Percentiles rank a stretch among this genome's conserved stretches.
Conservation (phyloP, 345 rosid species). For the Rhodomyrtus tomentosa region DNA sequence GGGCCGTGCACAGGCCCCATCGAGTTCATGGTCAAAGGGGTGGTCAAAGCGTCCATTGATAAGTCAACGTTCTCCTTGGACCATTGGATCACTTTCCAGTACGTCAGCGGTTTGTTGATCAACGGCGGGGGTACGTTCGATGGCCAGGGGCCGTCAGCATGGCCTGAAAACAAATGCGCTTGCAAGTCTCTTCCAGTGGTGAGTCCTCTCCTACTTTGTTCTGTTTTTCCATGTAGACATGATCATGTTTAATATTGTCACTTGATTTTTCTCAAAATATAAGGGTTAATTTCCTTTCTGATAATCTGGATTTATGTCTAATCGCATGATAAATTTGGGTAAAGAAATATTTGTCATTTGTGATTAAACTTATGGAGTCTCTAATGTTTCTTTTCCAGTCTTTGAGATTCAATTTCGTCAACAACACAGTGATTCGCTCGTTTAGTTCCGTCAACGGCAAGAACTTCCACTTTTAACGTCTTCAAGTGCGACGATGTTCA, state of each 20-base stretch:
- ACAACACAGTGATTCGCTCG: neutral
- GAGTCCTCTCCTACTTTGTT: neutral
- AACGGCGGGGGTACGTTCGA: slow-evolving; percentile 18
- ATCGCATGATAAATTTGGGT: neutral
- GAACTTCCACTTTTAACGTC: slow-evolving; percentile 3
- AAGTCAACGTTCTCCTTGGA: neutral
- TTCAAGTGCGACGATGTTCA: neutral
- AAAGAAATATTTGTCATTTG: neutral
- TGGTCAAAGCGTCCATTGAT: slow-evolving; percentile 1
- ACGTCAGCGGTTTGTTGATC: slow-evolving; percentile 4
- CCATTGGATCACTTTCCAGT: slow-evolving; percentile 13
- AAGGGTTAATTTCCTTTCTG: neutral
- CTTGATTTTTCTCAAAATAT: too few species aligned
- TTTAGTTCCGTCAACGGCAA: slow-evolving; percentile 7
- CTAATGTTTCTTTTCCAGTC: neutral
- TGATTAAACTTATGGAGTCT: too few species aligned
- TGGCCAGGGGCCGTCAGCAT: slow-evolving; percentile 21
- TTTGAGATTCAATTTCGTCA: slow-evolving; percentile 18
- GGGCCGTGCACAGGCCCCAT: slow-evolving; percentile 26
- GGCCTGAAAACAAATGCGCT: slow-evolving; percentile 10
- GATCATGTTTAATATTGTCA: neutral
- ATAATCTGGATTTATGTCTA: too few species aligned
- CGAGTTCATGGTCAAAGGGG: slow-evolving; percentile 3
- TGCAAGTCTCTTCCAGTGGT: slow-evolving; percentile 16
- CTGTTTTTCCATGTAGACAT: too few species aligned